phyloP scores from a whole-genome alignment of 345 rosid genomes.

The Angophora floribunda region DNA sequence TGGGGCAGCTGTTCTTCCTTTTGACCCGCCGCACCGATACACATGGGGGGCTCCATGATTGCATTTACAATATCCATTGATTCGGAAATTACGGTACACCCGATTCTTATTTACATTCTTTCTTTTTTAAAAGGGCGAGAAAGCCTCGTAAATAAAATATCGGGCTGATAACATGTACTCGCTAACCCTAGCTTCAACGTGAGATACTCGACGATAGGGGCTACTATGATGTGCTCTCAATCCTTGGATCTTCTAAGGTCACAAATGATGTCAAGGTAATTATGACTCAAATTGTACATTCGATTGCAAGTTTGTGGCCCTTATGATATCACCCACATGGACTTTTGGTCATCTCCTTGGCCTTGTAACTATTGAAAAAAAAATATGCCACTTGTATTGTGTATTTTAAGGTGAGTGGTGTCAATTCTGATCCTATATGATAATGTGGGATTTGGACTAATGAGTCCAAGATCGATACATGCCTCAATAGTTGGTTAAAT shows the following conservation, averaged over 20 bases:
- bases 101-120: neutral
- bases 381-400: too few species aligned
- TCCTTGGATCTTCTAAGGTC: neutral
- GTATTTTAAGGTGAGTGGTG: neutral
- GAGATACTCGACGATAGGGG: neutral
- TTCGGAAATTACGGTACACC: neutral
- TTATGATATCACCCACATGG: neutral
- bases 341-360: neutral
- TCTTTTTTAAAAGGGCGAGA: neutral
- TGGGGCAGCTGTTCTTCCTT: neutral
- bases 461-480: too few species aligned
- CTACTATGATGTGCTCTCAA: too few species aligned
- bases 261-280: fast-evolving
- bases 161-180: neutral
- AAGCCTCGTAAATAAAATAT: too few species aligned
- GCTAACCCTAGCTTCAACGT: neutral
- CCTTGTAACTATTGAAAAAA: neutral
- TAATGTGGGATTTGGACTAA: neutral
- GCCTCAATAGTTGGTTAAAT: neutral
- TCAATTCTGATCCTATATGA: neutral
- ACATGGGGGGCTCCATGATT: neutral
- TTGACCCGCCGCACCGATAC: neutral
- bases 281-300: neutral
- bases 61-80: neutral
- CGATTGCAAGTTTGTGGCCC: neutral